Base-by-base conservation (phyloP, 208 protist genomes). In the Leishmania major region DNA sequence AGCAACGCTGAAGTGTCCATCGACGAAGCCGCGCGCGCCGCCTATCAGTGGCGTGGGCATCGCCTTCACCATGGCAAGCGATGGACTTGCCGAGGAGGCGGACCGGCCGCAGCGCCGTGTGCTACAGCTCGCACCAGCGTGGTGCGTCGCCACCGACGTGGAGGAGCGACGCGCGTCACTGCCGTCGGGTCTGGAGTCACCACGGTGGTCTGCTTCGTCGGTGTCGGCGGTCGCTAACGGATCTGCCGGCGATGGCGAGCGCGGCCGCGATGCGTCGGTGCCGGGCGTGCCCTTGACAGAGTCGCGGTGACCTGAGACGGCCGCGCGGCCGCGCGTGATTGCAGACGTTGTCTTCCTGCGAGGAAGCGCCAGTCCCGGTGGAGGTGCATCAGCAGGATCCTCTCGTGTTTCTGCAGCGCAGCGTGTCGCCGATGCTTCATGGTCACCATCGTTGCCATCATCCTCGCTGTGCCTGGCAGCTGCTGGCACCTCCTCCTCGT, bases 1-100 rank as follows among this genome's bases (percentile, higher is more conserved):
- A 4, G 91, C 91, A 17, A 89, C 72, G 51, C 88, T 88, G 86
- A 96, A 95, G 59, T 91, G 84, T 25, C 93, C 93, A 59, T 96
- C 93, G 22, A 93, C 84, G 78, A 94, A 96, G 70, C 93, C 93
- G 22, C 80, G 80, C 13, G 80, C 70, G 37, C 86, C 88, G 45
- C 89, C 90, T 51, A 93, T 77, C 69, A 95, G 64, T n/a, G 88
- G 81, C 47, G 67, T 78, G n/a, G 83, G 64, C 7, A 86, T n/a
- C n/a, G 69, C 72, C 75, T 87, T 74, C 8, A 73, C 82, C 25
- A 81, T 78, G 28, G 79, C 77, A 13, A 87, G 72, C 10, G 84
- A 84, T 2, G 80, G 57, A 25, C 80, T 84, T 0, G 80, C 79
- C 5, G 79, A 78, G 37, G 86, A 75, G 22, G 66, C 67, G 25